A percentile compares a stretch with the other conserved stretches of the same genome.
Evolutionary conservation across 768 basidiomycete genomes (phyloP).

Genomic region (Melanogaster broomeanus): DNA sequence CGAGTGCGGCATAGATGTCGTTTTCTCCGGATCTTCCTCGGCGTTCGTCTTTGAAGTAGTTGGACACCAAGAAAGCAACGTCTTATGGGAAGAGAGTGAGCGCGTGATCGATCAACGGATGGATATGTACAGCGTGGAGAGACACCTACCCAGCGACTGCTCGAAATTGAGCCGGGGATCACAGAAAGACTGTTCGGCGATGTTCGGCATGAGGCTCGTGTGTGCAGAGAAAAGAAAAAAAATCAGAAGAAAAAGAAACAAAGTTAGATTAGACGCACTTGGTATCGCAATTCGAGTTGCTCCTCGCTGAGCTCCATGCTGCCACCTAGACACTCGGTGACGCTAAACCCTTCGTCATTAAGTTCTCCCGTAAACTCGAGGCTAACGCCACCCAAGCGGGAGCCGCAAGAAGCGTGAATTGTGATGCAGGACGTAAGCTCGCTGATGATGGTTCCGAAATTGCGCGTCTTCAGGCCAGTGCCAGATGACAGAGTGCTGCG

Average conservation of each 20-base stretch:
- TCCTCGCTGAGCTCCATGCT: conserved; percentile 94
- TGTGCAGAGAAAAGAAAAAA: background rate
- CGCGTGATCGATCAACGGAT: background rate
- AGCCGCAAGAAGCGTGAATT: conserved; percentile 75
- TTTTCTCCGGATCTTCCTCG: conserved; percentile 31
- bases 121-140: too few species aligned
- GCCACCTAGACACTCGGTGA: conserved; percentile 96
- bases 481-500: conserved; percentile 79
- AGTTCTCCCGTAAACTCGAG: conserved; percentile 93
- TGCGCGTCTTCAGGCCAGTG: conserved; percentile 83
- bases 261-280: conserved; percentile 47
- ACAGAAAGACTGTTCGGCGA: conserved; percentile 70
- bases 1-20: conserved; percentile 31
- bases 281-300: conserved; percentile 86
- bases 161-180: conserved; percentile 95
- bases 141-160: conserved; percentile 81
- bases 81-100: conserved; percentile 42
- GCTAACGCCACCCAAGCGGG: conserved; percentile 80
- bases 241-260: background rate
- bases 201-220: background rate
- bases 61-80: conserved; percentile 84
- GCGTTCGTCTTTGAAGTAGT: conserved; percentile 74
- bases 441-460: conserved; percentile 85
- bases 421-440: conserved; percentile 83
- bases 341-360: conserved; percentile 87